Percentiles rank a stretch among this genome's conserved stretches.
These are phyloP conservation scores for Pseudogymnoascus sp. DNA, from an alignment of 2,329 filamentous ascomycete species.

Conservation along the genomic window DNA sequence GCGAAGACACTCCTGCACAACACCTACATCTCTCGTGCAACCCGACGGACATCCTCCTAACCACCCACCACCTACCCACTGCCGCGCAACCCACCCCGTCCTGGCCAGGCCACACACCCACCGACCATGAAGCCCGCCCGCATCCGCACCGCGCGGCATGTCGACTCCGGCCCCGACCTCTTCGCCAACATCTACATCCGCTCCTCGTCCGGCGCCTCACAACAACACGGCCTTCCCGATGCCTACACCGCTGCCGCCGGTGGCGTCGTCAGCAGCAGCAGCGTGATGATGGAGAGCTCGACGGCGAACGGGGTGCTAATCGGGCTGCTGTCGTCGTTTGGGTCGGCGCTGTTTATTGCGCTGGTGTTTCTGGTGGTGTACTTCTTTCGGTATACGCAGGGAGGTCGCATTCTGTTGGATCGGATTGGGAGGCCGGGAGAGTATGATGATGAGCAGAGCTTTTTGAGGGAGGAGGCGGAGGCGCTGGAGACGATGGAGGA, in stretches of 20 bases:
- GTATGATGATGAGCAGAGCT: slow-evolving; percentile 95
- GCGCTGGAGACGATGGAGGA: slow-evolving; percentile 95
- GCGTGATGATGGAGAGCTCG: slow-evolving; percentile 23
- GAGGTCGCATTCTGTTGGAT: slow-evolving; percentile 86
- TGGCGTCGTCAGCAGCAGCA: neutral
- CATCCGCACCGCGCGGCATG: neutral
- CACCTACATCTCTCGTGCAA: neutral
- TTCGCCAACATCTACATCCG: neutral
- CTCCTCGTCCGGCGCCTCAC: neutral
- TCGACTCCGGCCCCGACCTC: neutral
- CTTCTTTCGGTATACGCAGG: slow-evolving; percentile 84
- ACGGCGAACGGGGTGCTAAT: slow-evolving; percentile 76
- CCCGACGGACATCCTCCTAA: neutral
- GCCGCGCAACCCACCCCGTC: neutral
- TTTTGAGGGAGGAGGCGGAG: slow-evolving; percentile 86
- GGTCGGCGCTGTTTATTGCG: slow-evolving; percentile 77
- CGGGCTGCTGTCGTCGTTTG: slow-evolving; percentile 87
- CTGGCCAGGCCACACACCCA: neutral
- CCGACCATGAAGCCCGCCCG: neutral
- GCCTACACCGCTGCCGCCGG: neutral
- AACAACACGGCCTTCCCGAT: neutral
- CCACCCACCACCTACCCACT: neutral
- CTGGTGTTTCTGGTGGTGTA: slow-evolving; percentile 75
- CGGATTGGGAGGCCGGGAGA: slow-evolving; percentile 88
- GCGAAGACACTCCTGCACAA: neutral